These are phyloP conservation scores for Aspergillus flavus DNA, from an alignment of 2,329 filamentous ascomycete genomes.

Conservation along the genomic window DNA sequence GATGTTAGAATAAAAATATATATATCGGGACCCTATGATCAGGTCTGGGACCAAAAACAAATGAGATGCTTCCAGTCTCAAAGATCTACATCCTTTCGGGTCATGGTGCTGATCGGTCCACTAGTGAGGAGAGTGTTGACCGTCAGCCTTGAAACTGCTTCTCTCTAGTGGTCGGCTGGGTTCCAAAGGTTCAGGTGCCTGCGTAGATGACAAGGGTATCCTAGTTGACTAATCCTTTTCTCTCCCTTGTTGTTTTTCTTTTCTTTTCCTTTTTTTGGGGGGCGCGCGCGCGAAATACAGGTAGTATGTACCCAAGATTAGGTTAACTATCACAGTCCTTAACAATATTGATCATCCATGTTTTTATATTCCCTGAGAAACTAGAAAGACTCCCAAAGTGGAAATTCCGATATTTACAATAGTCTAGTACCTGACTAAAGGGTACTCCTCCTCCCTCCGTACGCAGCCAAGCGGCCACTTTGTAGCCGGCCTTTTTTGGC, in stretches of 20 bases:
- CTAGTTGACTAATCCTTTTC: slow-evolving; percentile 6
- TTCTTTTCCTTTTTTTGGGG: background rate
- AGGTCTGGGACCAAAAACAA: background rate
- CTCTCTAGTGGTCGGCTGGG: slow-evolving; percentile 3
- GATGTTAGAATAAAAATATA: no score
- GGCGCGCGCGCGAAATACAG: background rate
- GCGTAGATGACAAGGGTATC: slow-evolving; percentile 25
- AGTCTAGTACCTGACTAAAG: background rate
- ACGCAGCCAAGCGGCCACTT: background rate
- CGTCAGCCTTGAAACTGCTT: slow-evolving; percentile 5
- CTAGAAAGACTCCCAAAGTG: background rate
- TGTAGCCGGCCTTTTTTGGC: background rate
- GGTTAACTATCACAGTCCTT: background rate
- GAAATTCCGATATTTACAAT: background rate
- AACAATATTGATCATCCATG: background rate
- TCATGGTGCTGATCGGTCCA: slow-evolving; percentile 12
- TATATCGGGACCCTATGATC: background rate
- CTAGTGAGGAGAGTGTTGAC: slow-evolving; percentile 10
- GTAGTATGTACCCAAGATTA: background rate
- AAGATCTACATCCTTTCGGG: slow-evolving; percentile 18
- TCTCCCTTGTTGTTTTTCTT: background rate
- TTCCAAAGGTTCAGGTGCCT: slow-evolving; percentile 22
- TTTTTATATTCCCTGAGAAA: background rate
- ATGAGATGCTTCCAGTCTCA: slow-evolving; percentile 2
- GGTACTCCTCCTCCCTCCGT: background rate